Base-by-base conservation (phyloP, 176 grass and related monocot species). In the Musa schizocarpa region DNA sequence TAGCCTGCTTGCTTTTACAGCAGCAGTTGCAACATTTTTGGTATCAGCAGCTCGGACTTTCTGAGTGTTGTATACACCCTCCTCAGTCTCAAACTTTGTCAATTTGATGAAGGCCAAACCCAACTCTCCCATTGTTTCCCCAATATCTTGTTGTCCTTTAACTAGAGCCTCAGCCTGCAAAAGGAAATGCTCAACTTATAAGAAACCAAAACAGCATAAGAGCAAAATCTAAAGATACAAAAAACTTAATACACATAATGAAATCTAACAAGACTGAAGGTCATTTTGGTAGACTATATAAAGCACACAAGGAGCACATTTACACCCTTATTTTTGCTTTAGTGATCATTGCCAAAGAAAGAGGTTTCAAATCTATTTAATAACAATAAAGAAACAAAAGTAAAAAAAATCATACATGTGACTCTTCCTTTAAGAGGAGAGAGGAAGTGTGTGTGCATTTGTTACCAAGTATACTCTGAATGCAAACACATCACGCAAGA, bases 101-200 rank as follows among this genome's bases (percentile, higher is more conserved):
- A 99, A 79, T 77, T 91, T 99, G 68, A 99, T 83, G 55, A 99
- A 99, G 80, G 90, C 90, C 82, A 99, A 81, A 70, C 95, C 95
- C 76, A 99, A 88, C 11, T 89, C 86, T 78, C 95, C 95, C 86
- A 99, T 99, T 76, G 90, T 94, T 81, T 99, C 95, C 82, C 90
- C 90, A 82, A 99, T 89, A 80, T 99, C 90, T 86, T 99, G 90
- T 59, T 94, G 95, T 66, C 90, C 90, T 76, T 99, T 99, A 73
- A 94, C 88, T 81, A 99, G 84, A 50, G 78, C 75, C 83, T 99
- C 95, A 53, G 90, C 95, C 95, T 99, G 83, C 68, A 72, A 76
- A 67, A 81, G 0, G 9, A 6, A 20, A 14, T 11, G 11, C 13
- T 27, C 23, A 13, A 51, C 0, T 70, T 70, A 17, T 70, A 49